Base-by-base conservation (phyloP, 2,329 filamentous ascomycete species). In the Purpureocillium takamizusanense region DNA sequence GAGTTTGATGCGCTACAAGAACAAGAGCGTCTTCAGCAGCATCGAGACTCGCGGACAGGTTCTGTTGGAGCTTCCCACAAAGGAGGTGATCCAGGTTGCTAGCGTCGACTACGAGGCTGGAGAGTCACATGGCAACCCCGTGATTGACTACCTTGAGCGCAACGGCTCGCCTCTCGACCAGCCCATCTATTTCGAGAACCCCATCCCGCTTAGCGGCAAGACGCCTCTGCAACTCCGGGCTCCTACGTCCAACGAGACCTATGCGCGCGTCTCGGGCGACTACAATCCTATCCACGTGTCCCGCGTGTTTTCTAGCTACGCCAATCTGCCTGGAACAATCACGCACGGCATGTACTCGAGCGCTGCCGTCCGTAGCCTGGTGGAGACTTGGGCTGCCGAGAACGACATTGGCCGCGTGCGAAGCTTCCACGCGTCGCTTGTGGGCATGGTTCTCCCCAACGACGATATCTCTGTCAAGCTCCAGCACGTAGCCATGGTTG, bases 341-440 rank as follows among this genome's bases (percentile, higher is more conserved):
- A 98, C 92, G 2, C 92, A 98, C 59, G 92, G 92, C 59, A 98
- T 98, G 92, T 98, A 97, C 73, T 94, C 90, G 2, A 97, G 90
- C 63, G 92, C 92, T 48, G 86, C 92, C 29, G 92, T 98, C 21
- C 83, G 94, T 54, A 94, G 88, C 58, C 71, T 98, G 38, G 89
- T 98, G 7, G 92, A 98, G 72, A 98, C 88, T 0, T 98, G 92
- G 92, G 92, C 94, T 37, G 92, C 90, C 1, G 94, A 98, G 70
- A 98, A 98, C 73, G 92, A 98, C 59, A 82, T 97, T 52, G 90
- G 92, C 33, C 90, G 92, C 53, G 90, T 98, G 37, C 83, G 92
- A 55, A 95, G 90, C 66, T 98, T 95, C 78, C 88, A 95, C 56
- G 92, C 89, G 45, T 90, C 84, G 16, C 76, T 98, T 36, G 89